These are phyloP conservation scores for Phytophthora tubulina DNA, from an alignment of 352 stramenopile genomes.

Conservation along the genomic window DNA sequence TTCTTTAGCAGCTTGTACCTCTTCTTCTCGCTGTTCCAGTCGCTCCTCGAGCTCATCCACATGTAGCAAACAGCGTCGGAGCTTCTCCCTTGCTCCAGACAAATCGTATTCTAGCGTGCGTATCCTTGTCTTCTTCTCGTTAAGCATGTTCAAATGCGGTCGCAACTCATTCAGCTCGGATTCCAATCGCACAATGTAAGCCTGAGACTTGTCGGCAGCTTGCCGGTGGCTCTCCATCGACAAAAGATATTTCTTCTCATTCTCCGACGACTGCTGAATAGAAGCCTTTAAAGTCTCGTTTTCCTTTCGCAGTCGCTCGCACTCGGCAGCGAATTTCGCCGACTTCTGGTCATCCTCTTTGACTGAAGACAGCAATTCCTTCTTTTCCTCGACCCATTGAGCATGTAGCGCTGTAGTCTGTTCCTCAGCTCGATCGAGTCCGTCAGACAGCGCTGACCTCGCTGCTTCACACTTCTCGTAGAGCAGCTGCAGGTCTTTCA, in stretches of 20 bases:
- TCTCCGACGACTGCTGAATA: slow-evolving; percentile 36
- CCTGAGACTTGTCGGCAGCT: slow-evolving; percentile 36
- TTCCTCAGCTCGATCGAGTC: slow-evolving; percentile 60
- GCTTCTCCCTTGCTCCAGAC: slow-evolving; percentile 40
- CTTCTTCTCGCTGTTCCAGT: slow-evolving; percentile 39
- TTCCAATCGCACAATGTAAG: slow-evolving; percentile 47
- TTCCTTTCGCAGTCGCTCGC: slow-evolving; percentile 53
- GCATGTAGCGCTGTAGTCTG: slow-evolving; percentile 62
- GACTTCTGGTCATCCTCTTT: slow-evolving; percentile 51
- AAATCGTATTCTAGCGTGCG: slow-evolving; percentile 48
- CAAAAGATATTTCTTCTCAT: slow-evolving; percentile 45
- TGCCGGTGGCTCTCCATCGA: slow-evolving; percentile 40
- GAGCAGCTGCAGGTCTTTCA: slow-evolving; percentile 56
- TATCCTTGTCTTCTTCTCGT: slow-evolving; percentile 55
- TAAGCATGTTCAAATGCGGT: slow-evolving; percentile 34
- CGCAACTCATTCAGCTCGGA: slow-evolving; percentile 45
- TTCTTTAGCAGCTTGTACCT: slow-evolving; percentile 36
- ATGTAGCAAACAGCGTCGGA: slow-evolving; percentile 43
- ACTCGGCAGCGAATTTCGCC: slow-evolving; percentile 39
- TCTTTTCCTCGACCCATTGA: slow-evolving; percentile 75
- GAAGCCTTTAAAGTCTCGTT: slow-evolving; percentile 50
- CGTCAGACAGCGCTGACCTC: slow-evolving; percentile 50
- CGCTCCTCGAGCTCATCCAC: slow-evolving; percentile 51
- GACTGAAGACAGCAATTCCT: slow-evolving; percentile 44
- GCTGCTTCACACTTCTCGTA: slow-evolving; percentile 57